Evolutionary conservation across 176 grass and related monocot species (phyloP).

Genomic region (Alloteropsis semialata): DNA sequence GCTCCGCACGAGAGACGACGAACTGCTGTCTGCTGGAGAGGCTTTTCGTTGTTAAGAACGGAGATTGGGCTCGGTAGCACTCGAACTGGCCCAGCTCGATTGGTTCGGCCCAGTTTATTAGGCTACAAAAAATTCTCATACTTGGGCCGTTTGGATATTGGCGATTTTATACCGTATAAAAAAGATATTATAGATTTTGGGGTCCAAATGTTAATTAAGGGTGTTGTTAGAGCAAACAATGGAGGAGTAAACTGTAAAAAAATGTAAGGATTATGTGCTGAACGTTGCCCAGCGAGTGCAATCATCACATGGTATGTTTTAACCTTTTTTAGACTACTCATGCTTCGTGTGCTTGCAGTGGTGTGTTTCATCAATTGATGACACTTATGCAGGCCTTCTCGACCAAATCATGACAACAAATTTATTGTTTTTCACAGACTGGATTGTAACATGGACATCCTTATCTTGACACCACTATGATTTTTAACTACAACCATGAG

Average conservation of each 20-base stretch:
- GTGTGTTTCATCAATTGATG: background rate
- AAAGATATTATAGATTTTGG: background rate
- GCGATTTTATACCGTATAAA: background rate
- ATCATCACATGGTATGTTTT: background rate
- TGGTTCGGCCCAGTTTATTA: background rate
- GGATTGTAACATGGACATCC: background rate
- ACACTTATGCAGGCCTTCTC: background rate
- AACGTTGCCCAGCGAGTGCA: background rate
- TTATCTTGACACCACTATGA: background rate
- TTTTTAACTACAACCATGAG: background rate
- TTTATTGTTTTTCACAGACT: background rate
- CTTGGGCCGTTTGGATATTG: background rate
- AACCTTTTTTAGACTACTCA: background rate
- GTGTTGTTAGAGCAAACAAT: background rate
- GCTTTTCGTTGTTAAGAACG: background rate
- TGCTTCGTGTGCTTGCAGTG: background rate
- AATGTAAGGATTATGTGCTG: background rate
- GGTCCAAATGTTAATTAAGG: background rate
- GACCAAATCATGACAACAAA: conserved; percentile 18
- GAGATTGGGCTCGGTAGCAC: background rate
- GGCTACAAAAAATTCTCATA: background rate
- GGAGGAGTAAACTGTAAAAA: conserved; percentile 6
- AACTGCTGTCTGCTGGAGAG: background rate
- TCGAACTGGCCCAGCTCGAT: background rate
- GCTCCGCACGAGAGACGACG: background rate